A percentile compares a stretch with the other conserved stretches of the same genome.
These are phyloP conservation scores for Saturnispora gosingensis DNA, from an alignment of 805 yeast genomes.

Conservation along the genomic window DNA sequence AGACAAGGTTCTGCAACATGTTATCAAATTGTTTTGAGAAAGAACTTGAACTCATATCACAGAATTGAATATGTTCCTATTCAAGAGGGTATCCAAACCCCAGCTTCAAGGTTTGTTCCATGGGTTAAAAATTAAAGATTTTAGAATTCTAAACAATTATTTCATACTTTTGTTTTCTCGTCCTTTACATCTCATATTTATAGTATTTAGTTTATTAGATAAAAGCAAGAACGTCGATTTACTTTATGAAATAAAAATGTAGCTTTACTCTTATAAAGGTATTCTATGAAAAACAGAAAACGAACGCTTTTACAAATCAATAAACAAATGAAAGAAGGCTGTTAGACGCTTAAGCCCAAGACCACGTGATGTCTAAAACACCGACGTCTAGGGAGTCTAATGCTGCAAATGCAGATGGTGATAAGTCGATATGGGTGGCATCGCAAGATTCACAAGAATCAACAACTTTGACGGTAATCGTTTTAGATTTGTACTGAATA, in stretches of 20 bases:
- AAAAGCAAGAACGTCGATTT: not conserved
- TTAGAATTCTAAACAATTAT: not conserved
- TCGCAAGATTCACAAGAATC: constrained; percentile 46
- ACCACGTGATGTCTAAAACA: constrained; percentile 39
- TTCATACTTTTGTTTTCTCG: not conserved
- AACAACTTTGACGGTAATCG: constrained; percentile 43
- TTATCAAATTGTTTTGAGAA: constrained; percentile 83
- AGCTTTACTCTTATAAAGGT: not conserved
- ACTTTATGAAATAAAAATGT: not conserved
- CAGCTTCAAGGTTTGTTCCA: constrained; percentile 42
- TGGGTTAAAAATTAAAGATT: constrained; percentile 39
- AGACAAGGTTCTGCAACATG: constrained; percentile 93
- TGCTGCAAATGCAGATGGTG: constrained; percentile 41
- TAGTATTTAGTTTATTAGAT: not conserved
- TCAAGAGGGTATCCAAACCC: constrained; percentile 64
- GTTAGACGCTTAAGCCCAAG: constrained; percentile 21
- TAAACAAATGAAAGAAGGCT: not conserved
- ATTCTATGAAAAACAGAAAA: not conserved
- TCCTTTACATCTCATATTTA: not conserved
- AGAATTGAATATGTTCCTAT: constrained; percentile 71
- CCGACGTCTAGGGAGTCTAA: constrained; percentile 40
- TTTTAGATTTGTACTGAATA: constrained; percentile 37
- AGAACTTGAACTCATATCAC: constrained; percentile 77
- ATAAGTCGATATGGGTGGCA: constrained; percentile 39
- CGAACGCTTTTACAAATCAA: not conserved